Percentiles rank a stretch among this genome's conserved stretches.
Conservation (phyloP, 805 yeast genomes). For the Candida ortonii region DNA sequence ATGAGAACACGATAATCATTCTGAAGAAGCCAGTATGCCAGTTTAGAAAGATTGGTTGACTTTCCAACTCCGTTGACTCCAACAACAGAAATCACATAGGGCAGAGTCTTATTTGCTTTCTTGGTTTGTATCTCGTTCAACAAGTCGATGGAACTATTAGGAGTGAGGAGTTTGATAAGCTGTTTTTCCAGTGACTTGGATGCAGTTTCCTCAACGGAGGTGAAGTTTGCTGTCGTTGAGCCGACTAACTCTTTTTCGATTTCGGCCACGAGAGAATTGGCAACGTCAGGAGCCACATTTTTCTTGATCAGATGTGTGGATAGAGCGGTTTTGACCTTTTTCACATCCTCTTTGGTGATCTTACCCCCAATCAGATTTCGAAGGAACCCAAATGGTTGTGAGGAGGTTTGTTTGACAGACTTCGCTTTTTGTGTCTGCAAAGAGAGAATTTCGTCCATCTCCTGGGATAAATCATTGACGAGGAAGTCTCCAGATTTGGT, state of each 20-base stretch:
- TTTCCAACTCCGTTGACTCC: constrained; percentile 99
- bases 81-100: constrained; percentile 94
- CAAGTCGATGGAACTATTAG: constrained; percentile 85
- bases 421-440: constrained; percentile 23
- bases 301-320: constrained; percentile 76
- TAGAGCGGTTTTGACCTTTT: constrained; percentile 61
- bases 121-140: constrained; percentile 70
- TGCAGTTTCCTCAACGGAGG: constrained; percentile 70
- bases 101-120: constrained; percentile 41
- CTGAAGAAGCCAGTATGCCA: constrained; percentile 93
- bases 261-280: constrained; percentile 64
- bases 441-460: constrained; percentile 41
- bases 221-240: constrained; percentile 68
- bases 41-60: constrained; percentile 89
- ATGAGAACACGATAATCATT: constrained; percentile 82
- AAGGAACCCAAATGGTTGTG: constrained; percentile 55
- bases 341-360: constrained; percentile 60
- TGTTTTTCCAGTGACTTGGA: constrained; percentile 60
- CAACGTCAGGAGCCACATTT: constrained; percentile 89
- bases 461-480: constrained; percentile 59
- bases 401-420: constrained; percentile 20
- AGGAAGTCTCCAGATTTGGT: constrained; percentile 58
- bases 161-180: constrained; percentile 76
- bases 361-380: constrained; percentile 66
- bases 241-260: constrained; percentile 71